These are phyloP conservation scores for Elongisporangium prolatum DNA, from an alignment of 352 stramenopile species.

Conservation along the genomic window DNA sequence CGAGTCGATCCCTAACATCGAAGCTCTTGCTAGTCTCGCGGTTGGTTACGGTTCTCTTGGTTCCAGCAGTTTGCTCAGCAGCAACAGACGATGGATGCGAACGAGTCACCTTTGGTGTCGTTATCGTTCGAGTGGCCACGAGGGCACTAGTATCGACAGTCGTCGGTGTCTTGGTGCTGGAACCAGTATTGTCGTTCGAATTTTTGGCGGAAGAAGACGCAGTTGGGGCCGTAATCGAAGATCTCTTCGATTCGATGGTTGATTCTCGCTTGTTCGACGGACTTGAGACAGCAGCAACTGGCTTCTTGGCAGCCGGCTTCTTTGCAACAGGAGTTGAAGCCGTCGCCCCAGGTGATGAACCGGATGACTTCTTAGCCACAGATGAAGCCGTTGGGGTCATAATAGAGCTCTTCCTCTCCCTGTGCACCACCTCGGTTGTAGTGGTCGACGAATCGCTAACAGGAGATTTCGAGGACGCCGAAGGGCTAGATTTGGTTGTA, in stretches of 20 bases:
- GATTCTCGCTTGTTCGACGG: slow-evolving; percentile 25
- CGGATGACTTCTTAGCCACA: slow-evolving; percentile 21
- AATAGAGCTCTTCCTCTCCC: slow-evolving; percentile 10
- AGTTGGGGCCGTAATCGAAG: slow-evolving; percentile 14
- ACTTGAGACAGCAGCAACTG: neutral
- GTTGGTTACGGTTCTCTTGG: neutral
- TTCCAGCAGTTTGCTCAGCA: neutral
- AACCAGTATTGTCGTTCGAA: neutral
- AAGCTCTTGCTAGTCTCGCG: slow-evolving; percentile 4
- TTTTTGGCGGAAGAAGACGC: neutral
- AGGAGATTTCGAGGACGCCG: neutral
- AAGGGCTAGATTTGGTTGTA: neutral
- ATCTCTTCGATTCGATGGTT: slow-evolving; percentile 52
- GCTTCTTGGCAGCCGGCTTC: slow-evolving; percentile 13
- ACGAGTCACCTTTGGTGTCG: slow-evolving; percentile 4
- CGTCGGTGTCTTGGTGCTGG: neutral
- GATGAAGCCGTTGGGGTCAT: slow-evolving; percentile 26
- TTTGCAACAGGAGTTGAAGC: slow-evolving; percentile 6
- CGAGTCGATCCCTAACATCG: slow-evolving; percentile 24
- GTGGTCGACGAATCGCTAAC: slow-evolving; percentile 16
- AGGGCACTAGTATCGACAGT: neutral
- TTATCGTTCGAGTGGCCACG: slow-evolving; percentile 1
- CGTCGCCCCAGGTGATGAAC: neutral
- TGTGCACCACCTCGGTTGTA: slow-evolving; percentile 5
- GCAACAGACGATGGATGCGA: neutral